phyloP scores from a whole-genome alignment of 495 filamentous ascomycete genomes.

The Letharia lupina region DNA sequence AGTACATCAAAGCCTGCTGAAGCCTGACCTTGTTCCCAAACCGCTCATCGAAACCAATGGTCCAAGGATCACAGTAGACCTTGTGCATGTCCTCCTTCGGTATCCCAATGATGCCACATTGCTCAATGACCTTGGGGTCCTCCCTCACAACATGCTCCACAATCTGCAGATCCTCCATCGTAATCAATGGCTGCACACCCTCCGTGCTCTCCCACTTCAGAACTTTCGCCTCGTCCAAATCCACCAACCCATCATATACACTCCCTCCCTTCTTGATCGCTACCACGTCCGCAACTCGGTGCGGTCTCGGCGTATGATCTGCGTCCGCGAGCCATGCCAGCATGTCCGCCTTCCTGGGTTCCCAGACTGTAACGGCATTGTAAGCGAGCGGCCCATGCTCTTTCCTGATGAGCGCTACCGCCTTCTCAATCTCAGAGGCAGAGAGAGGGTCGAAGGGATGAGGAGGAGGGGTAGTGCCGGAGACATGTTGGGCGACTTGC shows the following conservation, averaged over 20 bases:
- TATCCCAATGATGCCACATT: slow-evolving; percentile 83
- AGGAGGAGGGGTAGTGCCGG: slow-evolving; percentile 44
- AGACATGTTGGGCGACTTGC: slow-evolving; percentile 58
- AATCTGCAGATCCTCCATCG: slow-evolving; percentile 85
- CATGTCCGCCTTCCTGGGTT: slow-evolving; percentile 86
- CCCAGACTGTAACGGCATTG: slow-evolving; percentile 83
- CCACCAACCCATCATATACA: slow-evolving; percentile 79
- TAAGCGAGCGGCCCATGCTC: slow-evolving; percentile 67
- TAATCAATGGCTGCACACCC: slow-evolving; percentile 84
- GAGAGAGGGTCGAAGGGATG: slow-evolving; percentile 85
- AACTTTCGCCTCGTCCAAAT: slow-evolving; percentile 63
- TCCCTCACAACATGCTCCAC: slow-evolving; percentile 76
- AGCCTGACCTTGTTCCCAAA: slow-evolving; percentile 73
- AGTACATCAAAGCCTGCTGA: slow-evolving; percentile 95
- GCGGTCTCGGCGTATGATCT: slow-evolving; percentile 52
- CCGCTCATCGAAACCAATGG: slow-evolving; percentile 89
- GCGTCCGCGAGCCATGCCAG: slow-evolving; percentile 66
- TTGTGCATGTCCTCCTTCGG: slow-evolving; percentile 80
- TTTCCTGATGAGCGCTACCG: slow-evolving; percentile 60
- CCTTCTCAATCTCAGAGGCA: slow-evolving; percentile 65
- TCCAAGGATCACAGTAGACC: slow-evolving; percentile 92
- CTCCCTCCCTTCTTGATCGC: slow-evolving; percentile 72
- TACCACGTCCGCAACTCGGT: slow-evolving; percentile 73
- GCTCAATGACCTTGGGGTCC: slow-evolving; percentile 86
- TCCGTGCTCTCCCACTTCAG: slow-evolving; percentile 67